phyloP scores from a whole-genome alignment of 495 filamentous ascomycete genomes.

The Neurospora sp. region DNA sequence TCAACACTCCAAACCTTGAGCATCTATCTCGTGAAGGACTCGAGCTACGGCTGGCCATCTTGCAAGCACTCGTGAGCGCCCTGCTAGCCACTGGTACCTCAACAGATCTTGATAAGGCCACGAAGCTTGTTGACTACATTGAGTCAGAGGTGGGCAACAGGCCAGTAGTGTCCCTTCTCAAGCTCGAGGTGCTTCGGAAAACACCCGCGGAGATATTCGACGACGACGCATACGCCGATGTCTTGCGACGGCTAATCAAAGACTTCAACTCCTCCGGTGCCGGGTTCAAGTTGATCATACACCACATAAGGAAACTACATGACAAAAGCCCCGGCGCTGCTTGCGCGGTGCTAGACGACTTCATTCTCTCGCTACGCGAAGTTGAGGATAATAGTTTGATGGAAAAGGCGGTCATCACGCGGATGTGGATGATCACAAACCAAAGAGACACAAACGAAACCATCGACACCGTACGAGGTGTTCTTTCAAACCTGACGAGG shows the following conservation, averaged over 20 bases:
- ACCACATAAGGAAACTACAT: constrained; percentile 57
- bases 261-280: constrained; percentile 46
- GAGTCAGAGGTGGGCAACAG: constrained; percentile 51
- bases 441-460: constrained; percentile 18
- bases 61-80: constrained; percentile 50
- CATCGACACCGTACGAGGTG: constrained; percentile 9
- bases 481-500: constrained; percentile 16
- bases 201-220: constrained; percentile 38
- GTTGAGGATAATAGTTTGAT: constrained; percentile 44
- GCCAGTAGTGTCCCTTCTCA: constrained; percentile 56
- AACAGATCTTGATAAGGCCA: constrained; percentile 43
- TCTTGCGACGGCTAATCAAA: constrained; percentile 46
- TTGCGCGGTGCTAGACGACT: constrained; percentile 46
- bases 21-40: constrained; percentile 46
- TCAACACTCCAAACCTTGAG: constrained; percentile 46
- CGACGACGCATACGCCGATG: constrained; percentile 36
- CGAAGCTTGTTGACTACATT: constrained; percentile 46
- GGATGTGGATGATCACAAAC: constrained; percentile 48
- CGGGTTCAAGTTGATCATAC: constrained; percentile 59
- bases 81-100: constrained; percentile 36
- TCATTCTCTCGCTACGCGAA: constrained; percentile 39
- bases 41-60: constrained; percentile 55
- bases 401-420: constrained; percentile 52
- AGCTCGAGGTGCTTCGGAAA: constrained; percentile 50
- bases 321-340: constrained; percentile 42